Evolutionary conservation across 495 filamentous ascomycete species (phyloP).

Genomic region (Poronia punctata): DNA sequence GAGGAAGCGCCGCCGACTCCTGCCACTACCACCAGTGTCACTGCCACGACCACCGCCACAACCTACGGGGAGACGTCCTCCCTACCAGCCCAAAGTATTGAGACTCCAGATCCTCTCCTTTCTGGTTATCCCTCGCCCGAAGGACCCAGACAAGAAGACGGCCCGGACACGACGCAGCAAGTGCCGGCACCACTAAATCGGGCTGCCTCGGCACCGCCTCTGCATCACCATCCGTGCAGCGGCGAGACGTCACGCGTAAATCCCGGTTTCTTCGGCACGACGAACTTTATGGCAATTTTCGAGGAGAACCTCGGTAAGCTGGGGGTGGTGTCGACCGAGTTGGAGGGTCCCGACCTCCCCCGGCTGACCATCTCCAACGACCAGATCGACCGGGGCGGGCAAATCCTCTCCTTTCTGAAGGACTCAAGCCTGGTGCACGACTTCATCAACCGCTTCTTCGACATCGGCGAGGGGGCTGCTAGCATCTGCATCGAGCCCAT

Average conservation of each 20-base stretch:
- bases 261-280: conserved; percentile 22
- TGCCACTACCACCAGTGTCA: conserved; percentile 2
- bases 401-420: conserved; percentile 23
- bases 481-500: conserved; percentile 24
- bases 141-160: conserved; percentile 1
- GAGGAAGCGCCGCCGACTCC: conserved; percentile 3
- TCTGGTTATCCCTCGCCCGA: not conserved
- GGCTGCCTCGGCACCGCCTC: conserved; percentile 25
- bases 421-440: conserved; percentile 17
- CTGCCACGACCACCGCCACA: too few species aligned
- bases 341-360: conserved; percentile 13
- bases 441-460: conserved; percentile 22
- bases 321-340: conserved; percentile 9
- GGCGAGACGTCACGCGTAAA: conserved; percentile 9
- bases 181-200: conserved; percentile 12
- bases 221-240: conserved; percentile 15
- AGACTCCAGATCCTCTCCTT: not conserved
- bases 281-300: conserved; percentile 23
- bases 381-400: conserved; percentile 20
- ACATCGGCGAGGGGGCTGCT: conserved; percentile 22
- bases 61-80: conserved; percentile 4
- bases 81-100: not conserved
- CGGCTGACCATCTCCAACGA: conserved; percentile 21
- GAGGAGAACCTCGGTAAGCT: conserved; percentile 20
- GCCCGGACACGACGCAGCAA: conserved; percentile 1